Base-by-base conservation (phyloP, 163 green algal genomes). In the Scenedesmus sp. region DNA sequence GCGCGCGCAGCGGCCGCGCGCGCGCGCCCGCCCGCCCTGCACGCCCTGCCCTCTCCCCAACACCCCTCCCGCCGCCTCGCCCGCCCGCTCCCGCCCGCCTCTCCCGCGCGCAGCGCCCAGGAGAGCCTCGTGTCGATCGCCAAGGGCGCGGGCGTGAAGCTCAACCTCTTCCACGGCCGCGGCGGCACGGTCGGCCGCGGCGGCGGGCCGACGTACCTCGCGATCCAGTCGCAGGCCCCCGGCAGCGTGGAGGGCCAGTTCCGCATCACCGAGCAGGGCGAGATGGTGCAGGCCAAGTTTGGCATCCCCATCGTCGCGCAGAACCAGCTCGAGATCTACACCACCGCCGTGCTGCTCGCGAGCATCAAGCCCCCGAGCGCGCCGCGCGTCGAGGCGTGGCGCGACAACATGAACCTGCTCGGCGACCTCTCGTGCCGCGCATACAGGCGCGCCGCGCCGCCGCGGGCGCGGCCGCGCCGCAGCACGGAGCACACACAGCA, bases 91-190 rank as follows among this genome's bases (percentile, higher is more conserved):
- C n/a, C n/a, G n/a, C n/a, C n/a, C n/a, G n/a, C n/a, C n/a, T n/a
- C n/a, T n/a, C n/a, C 85, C 78, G 39, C 39, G 39, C 10, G 39
- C 67, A 76, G 69, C 24, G 69, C 69, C 3, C 91, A 96, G 84
- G 90, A 93, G 82, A 45, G 70, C 66, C 78, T 94, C 54, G 88
- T 90, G 44, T 51, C 26, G 7, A 70, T 87, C 29, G 74, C 57
- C 50, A 85, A 89, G 63, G 56, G 70, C 28, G 56, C 77, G 33
- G 86, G 76, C 44, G 84, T 97, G 7, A 85, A 88, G 72, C 84
- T 97, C 24, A 97, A 91, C 33, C 85, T 98, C 17, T 98, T 98
- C 86, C 94, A 98, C 78, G 94, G 94, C 29, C 84, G 93, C n/a
- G 86, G 86, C 26, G 94, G 94, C 62, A 97, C 88, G 13, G 89